These are phyloP conservation scores for Cyberlindnera subsufficiens DNA, from an alignment of 805 yeast genomes.

Conservation along the genomic window DNA sequence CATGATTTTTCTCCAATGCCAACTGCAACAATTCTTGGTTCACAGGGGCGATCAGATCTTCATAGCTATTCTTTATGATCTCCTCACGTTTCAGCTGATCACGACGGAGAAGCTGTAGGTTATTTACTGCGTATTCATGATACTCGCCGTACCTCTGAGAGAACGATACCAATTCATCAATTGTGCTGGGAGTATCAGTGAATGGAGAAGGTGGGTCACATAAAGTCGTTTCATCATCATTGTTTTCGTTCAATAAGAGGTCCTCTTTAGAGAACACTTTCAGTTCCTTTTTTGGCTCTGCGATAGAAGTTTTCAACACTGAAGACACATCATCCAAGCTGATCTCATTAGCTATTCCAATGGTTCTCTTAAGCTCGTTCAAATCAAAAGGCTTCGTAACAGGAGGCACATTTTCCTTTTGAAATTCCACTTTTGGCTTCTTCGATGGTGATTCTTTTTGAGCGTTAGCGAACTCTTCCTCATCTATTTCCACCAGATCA, in stretches of 20 bases:
- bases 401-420: background rate
- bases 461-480: constrained; percentile 1
- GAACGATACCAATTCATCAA: background rate
- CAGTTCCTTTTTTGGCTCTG: too few relatives aligned
- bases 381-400: too few relatives aligned
- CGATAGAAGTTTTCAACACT: too few relatives aligned
- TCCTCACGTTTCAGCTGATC: background rate
- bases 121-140: background rate
- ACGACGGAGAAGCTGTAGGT: background rate
- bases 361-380: too few relatives aligned
- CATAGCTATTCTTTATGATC: background rate
- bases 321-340: too few relatives aligned
- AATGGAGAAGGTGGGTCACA: constrained; percentile 1
- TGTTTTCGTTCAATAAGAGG: background rate
- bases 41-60: background rate
- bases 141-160: background rate
- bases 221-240: background rate
- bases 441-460: background rate
- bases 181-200: background rate
- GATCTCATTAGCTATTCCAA: too few relatives aligned
- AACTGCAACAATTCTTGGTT: background rate
- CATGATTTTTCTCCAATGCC: background rate
- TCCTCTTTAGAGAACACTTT: background rate
- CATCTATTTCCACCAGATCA: constrained; percentile 7
- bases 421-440: background rate